Evolutionary conservation across 2,329 filamentous ascomycete species (phyloP).

Genomic region (Tolypocladium cylindrosporum): DNA sequence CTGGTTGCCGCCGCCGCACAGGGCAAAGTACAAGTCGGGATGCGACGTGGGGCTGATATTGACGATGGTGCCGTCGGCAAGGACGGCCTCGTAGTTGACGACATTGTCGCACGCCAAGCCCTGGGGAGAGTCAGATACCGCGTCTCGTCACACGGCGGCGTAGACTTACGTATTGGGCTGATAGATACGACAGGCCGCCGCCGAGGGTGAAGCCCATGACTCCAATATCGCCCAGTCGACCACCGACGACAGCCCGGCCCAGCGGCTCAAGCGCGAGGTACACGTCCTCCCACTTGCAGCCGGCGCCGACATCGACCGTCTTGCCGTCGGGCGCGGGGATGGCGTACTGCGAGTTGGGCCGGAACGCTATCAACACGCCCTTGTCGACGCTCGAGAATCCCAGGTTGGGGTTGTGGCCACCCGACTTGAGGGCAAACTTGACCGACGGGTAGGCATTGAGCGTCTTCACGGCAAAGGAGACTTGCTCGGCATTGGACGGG

Average conservation of each 20-base stretch:
- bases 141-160: not conserved
- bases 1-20: constrained; percentile 48
- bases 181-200: constrained; percentile 41
- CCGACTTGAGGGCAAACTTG: constrained; percentile 44
- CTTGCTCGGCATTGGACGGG: constrained; percentile 37
- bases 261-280: constrained; percentile 27
- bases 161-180: constrained; percentile 37
- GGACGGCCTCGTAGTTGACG: constrained; percentile 39
- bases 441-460: constrained; percentile 33
- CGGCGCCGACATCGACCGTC: constrained; percentile 33
- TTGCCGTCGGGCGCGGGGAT: constrained; percentile 18
- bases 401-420: constrained; percentile 47
- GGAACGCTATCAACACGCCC: constrained; percentile 31
- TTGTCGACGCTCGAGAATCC: constrained; percentile 39
- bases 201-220: constrained; percentile 42
- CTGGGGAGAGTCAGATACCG: constrained; percentile 17
- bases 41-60: constrained; percentile 31
- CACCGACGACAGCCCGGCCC: constrained; percentile 31
- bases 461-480: constrained; percentile 39
- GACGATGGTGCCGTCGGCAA: constrained; percentile 37
- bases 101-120: constrained; percentile 15
- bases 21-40: constrained; percentile 39
- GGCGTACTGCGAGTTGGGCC: constrained; percentile 3
- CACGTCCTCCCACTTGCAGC: constrained; percentile 32
- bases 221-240: constrained; percentile 35